Base-by-base conservation (phyloP, 108 stramenopile species). In the Skeletonema tropicum region DNA sequence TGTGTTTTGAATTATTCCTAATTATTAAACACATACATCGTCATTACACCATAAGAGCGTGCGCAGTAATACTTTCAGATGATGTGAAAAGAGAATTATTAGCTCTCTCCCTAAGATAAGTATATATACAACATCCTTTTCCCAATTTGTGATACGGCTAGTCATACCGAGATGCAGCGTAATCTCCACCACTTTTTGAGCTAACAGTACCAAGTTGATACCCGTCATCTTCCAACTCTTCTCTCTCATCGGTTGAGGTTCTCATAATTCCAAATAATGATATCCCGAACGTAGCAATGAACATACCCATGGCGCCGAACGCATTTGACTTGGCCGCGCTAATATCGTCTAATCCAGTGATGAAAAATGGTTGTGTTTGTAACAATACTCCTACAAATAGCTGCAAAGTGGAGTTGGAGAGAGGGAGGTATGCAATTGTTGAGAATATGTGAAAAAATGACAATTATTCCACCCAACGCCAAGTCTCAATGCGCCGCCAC, bases 291-390 rank as follows among this genome's bases (percentile, higher is more conserved):
- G 89, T 88, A 30, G 83, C 75, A 14, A 89, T 60, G 80, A 95
- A 95, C 79, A 89, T 90, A 42, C 87, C 88, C 83, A 84, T 89
- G 32, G 90, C 94, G 10, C 94, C 94, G 71, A 89, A 92, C 15
- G 94, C 94, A 73, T 75, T 90, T 31, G 70, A 72, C 76, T 82
- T 82, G 5, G 90, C 89, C 63, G 86, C 69, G 7, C 83, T 77
- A 10, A 83, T 60, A 74, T 93, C 89, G 38, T 83, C 82, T 73
- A 95, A 86, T 62, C 94, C 94, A 42, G 74, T 82, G 48, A 95
- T 89, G 77, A 89, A 92, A 74, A 90, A 89, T n/a, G 92, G 92
- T 73, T 95, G 92, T 58, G 75, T 86, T 26, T 83, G 64, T 23
- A 94, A 59, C 82, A 94, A 74, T 9, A 89, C 57, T 35, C 86